Percentiles rank a stretch among this genome's conserved stretches.
Evolutionary conservation across 495 filamentous ascomycete genomes (phyloP).

Genomic region (Penicillium lagena): DNA sequence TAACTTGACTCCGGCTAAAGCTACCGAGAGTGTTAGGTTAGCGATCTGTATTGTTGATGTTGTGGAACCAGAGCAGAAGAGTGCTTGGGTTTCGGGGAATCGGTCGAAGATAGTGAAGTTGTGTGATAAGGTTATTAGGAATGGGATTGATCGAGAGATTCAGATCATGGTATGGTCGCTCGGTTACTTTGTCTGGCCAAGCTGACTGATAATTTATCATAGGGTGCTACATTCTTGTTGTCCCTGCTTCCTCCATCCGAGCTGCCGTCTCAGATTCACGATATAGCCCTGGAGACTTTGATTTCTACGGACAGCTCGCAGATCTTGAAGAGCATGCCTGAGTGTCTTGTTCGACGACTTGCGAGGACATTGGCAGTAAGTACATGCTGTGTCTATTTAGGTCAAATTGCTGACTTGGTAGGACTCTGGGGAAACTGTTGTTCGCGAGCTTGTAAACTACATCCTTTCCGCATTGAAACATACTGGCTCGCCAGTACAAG

Average conservation of each 20-base stretch:
- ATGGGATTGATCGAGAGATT: slow-evolving; percentile 29
- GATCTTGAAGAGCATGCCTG: slow-evolving; percentile 16
- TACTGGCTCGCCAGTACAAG: background rate
- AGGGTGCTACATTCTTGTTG: slow-evolving; percentile 35
- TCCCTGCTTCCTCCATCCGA: slow-evolving; percentile 17
- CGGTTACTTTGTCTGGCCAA: background rate
- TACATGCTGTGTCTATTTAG: background rate
- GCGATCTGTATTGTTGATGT: slow-evolving; percentile 41
- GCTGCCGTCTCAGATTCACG: slow-evolving; percentile 19
- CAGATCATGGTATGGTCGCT: slow-evolving; percentile 36
- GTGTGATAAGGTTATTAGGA: slow-evolving; percentile 40
- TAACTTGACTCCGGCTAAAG: slow-evolving; percentile 28
- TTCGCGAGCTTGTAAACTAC: slow-evolving; percentile 18
- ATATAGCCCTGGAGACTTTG: slow-evolving; percentile 19
- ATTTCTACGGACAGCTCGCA: slow-evolving; percentile 18
- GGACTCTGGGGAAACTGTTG: slow-evolving; percentile 17
- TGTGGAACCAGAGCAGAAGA: slow-evolving; percentile 32
- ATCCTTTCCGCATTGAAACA: slow-evolving; percentile 15
- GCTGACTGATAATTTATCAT: background rate
- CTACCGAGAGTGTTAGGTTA: slow-evolving; percentile 41
- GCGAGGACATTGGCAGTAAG: slow-evolving; percentile 21
- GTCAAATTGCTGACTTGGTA: slow-evolving; percentile 2
- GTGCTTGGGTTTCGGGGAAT: slow-evolving; percentile 40
- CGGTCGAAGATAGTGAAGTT: slow-evolving; percentile 42
- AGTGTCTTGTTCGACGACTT: slow-evolving; percentile 16